Percentiles rank a stretch among this genome's conserved stretches.
phyloP scores from a whole-genome alignment of 345 rosid species.

The Camelina hispida region DNA sequence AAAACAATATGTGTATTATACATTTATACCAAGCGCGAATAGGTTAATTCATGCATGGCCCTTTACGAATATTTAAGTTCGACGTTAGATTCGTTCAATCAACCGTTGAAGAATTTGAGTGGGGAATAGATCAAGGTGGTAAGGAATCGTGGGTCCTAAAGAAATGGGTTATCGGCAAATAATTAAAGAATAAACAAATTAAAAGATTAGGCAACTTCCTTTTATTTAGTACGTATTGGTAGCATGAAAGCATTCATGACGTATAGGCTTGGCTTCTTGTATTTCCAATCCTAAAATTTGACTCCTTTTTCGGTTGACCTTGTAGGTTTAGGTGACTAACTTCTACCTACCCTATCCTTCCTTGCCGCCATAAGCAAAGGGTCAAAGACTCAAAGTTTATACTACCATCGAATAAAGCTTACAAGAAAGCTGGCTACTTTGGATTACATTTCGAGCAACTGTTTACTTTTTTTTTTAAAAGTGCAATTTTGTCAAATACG shows the following conservation, averaged over 20 bases:
- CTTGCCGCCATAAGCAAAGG: constrained; percentile 24
- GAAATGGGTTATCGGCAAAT: no score
- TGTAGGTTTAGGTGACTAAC: constrained; percentile 20
- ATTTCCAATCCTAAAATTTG: constrained; percentile 14
- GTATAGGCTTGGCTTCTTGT: not conserved
- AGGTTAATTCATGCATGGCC: no score
- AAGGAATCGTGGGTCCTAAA: no score
- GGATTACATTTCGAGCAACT: constrained; percentile 9
- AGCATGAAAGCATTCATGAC: constrained; percentile 6
- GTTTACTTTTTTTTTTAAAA: not conserved
- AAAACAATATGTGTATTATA: no score
- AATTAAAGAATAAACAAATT: not conserved
- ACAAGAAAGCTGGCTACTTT: not conserved
- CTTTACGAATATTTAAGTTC: no score
- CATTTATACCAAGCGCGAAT: no score
- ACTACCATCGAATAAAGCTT: not conserved
- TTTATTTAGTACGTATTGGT: not conserved
- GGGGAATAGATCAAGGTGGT: no score
- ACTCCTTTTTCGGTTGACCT: constrained; percentile 7
- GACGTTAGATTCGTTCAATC: no score
- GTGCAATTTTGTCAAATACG: not conserved
- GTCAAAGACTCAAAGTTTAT: not conserved
- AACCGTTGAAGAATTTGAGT: no score
- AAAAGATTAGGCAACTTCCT: constrained; percentile 22
- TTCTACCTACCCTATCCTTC: constrained; percentile 6